Conservation (phyloP, 2,329 filamentous ascomycete genomes). For the Lachnellula subtilissima region DNA sequence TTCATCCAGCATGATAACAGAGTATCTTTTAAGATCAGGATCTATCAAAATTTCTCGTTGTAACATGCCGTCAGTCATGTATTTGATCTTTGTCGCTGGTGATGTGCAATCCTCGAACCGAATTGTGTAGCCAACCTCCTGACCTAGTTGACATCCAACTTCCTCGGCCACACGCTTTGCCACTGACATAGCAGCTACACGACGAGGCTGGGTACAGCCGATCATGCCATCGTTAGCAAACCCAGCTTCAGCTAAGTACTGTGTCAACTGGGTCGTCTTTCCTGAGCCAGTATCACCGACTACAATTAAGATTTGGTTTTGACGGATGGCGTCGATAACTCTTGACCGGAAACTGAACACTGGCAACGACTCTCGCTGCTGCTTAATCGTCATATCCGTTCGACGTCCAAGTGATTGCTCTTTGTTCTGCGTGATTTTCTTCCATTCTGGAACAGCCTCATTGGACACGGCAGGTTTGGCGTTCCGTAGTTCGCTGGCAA, state of each 20-base stretch:
- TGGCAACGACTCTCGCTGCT: conserved; percentile 84
- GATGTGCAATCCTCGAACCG: conserved; percentile 94
- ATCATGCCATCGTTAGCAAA: conserved; percentile 86
- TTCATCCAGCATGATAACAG: conserved; percentile 96
- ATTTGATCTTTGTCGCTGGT: conserved; percentile 88
- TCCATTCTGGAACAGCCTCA: conserved; percentile 86
- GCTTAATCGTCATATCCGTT: conserved; percentile 87
- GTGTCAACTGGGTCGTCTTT: conserved; percentile 94
- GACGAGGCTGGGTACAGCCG: conserved; percentile 92
- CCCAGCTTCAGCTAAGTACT: conserved; percentile 89
- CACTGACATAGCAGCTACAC: conserved; percentile 96
- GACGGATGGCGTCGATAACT: conserved; percentile 77
- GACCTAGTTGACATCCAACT: conserved; percentile 83
- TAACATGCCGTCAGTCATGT: conserved; percentile 99
- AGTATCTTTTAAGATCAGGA: conserved; percentile 82
- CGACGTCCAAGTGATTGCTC: conserved; percentile 79
- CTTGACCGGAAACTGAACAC: conserved; percentile 85
- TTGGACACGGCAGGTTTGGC: conserved; percentile 54
- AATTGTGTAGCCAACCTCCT: conserved; percentile 95
- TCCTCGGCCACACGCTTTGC: conserved; percentile 96
- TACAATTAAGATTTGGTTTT: conserved; percentile 90
- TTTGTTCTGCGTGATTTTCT: conserved; percentile 72
- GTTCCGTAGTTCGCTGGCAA: conserved; percentile 79
- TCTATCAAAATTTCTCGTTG: conserved; percentile 92
- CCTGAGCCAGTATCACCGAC: conserved; percentile 96